These are phyloP conservation scores for Pontederia crassipes DNA, from an alignment of 176 grass and related monocot species.

Conservation along the genomic window DNA sequence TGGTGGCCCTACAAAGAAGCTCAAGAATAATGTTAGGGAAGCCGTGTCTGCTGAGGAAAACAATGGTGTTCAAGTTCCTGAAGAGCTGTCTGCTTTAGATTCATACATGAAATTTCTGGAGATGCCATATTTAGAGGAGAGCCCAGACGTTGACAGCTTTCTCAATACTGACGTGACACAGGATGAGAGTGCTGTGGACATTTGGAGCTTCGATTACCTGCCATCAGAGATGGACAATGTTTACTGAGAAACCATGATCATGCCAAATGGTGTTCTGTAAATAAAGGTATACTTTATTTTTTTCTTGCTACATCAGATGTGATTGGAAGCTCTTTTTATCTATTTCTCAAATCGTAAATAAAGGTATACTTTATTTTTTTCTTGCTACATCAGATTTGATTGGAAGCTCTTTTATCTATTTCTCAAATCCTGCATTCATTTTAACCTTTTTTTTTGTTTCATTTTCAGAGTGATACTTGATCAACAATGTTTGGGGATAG, in stretches of 20 bases:
- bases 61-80: background rate
- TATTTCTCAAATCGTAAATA: too few relatives aligned
- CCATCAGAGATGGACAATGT: background rate
- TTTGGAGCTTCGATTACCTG: constrained; percentile 31
- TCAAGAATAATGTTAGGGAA: constrained; percentile 34
- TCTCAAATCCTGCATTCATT: too few relatives aligned
- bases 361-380: background rate
- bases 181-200: constrained; percentile 11
- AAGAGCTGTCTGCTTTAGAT: constrained; percentile 15
- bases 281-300: background rate
- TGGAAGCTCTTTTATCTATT: too few relatives aligned
- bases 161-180: constrained; percentile 18
- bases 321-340: too few relatives aligned
- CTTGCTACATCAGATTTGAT: too few relatives aligned
- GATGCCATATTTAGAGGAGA: constrained; percentile 21
- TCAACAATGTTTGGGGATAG: too few relatives aligned
- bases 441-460: too few relatives aligned
- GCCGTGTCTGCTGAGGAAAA: constrained; percentile 32
- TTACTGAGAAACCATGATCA: background rate
- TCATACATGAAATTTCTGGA: constrained; percentile 24
- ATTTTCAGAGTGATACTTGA: too few relatives aligned
- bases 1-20: constrained; percentile 28
- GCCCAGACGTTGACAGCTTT: constrained; percentile 16
- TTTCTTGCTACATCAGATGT: too few relatives aligned
- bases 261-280: background rate